Evolutionary conservation across 2,329 filamentous ascomycete genomes (phyloP).

Genomic region (Colletotrichum cuscutae): DNA sequence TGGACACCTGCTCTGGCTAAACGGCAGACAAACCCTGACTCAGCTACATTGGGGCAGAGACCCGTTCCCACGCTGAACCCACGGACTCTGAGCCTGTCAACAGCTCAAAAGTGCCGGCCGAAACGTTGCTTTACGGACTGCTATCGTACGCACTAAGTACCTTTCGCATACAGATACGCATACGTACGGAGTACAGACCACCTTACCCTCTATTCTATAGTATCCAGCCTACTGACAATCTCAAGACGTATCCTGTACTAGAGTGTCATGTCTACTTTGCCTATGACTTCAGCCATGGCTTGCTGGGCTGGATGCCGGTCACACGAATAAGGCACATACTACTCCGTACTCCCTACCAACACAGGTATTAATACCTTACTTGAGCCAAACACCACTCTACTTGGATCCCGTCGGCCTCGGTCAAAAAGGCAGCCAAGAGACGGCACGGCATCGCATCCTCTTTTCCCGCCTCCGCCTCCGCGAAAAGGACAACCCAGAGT

Average conservation of each 20-base stretch:
- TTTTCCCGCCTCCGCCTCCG: neutral
- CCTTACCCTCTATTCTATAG: too few relatives aligned
- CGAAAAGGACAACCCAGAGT: neutral
- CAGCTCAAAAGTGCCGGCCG: neutral
- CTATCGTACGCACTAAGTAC: too few relatives aligned
- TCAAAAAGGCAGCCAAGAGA: slow-evolving; percentile 4
- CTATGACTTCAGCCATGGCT: neutral
- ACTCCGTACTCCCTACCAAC: too few relatives aligned
- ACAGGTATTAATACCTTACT: neutral
- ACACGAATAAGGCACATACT: neutral
- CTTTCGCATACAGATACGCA: too few relatives aligned
- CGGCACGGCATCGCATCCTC: neutral
- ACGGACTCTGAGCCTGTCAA: neutral
- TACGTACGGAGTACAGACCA: too few relatives aligned
- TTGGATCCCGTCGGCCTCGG: slow-evolving; percentile 1
- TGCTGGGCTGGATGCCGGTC: neutral
- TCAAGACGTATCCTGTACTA: neutral
- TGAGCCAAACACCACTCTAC: neutral
- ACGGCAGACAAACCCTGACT: slow-evolving; percentile 5
- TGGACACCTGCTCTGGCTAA: neutral
- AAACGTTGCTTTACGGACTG: neutral
- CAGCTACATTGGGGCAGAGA: slow-evolving; percentile 3
- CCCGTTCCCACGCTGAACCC: neutral
- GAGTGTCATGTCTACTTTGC: neutral
- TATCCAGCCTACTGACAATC: neutral